Percentiles rank a stretch among this genome's conserved stretches.
phyloP scores from a whole-genome alignment of 768 basidiomycete genomes.

The Strobilomyces dryophilus region DNA sequence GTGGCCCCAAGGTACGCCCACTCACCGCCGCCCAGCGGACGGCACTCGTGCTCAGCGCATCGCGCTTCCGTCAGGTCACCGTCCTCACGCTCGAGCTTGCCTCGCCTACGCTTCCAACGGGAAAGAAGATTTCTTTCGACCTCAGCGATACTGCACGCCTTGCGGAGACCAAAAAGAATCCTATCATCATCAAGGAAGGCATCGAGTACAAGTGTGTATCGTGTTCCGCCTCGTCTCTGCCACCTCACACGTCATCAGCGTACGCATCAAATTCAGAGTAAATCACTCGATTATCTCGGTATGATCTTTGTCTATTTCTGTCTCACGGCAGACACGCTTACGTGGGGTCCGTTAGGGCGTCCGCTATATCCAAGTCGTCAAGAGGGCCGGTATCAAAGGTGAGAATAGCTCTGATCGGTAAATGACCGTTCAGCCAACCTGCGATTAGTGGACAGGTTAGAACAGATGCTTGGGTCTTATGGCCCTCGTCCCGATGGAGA shows the following conservation, averaged over 20 bases:
- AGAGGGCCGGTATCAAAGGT: slow-evolving; percentile 75
- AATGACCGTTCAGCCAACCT: slow-evolving; percentile 2
- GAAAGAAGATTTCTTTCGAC: slow-evolving; percentile 64
- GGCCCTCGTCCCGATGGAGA: slow-evolving; percentile 65
- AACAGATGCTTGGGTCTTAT: slow-evolving; percentile 94
- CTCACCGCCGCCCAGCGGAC: slow-evolving; percentile 1
- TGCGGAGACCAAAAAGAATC: slow-evolving; percentile 68
- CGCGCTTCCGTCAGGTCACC: slow-evolving; percentile 48
- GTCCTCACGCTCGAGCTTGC: slow-evolving; percentile 73
- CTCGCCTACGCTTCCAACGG: slow-evolving; percentile 64
- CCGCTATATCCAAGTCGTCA: slow-evolving; percentile 87
- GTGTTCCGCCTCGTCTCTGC: neutral
- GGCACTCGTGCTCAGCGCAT: slow-evolving; percentile 21
- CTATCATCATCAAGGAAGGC: slow-evolving; percentile 76
- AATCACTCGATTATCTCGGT: slow-evolving; percentile 88
- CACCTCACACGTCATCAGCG: slow-evolving; percentile 39
- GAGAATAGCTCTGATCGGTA: neutral
- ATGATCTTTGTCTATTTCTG: slow-evolving; percentile 18
- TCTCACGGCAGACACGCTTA: slow-evolving; percentile 4
- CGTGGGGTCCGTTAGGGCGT: slow-evolving; percentile 51
- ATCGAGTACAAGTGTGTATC: slow-evolving; percentile 76
- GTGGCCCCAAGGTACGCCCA: slow-evolving; percentile 61
- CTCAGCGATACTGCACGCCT: slow-evolving; percentile 44
- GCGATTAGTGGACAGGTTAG: slow-evolving; percentile 77
- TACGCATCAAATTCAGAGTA: slow-evolving; percentile 79